Base-by-base conservation (phyloP, 441 rosid genomes). In the Hura crepitans region DNA sequence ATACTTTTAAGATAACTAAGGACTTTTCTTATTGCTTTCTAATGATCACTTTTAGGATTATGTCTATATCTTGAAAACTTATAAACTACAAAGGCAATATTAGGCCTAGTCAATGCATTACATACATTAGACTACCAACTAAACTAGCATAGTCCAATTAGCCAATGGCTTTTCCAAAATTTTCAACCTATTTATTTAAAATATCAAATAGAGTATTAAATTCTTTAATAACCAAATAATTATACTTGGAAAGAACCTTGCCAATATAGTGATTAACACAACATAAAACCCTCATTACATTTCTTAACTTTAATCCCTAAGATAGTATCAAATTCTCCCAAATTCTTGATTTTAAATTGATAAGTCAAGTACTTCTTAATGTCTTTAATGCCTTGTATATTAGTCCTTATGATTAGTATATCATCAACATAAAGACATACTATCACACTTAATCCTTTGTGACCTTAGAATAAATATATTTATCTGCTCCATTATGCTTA, bases 131-230 rank as follows among this genome's bases (percentile, higher is more conserved):
- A 30, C 70, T 55, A 50, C 6, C 60, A 20, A 54, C 55, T 2
- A 28, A 25, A 14, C 14, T 65, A 12, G 51, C 72, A 66, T 66
- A 57, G 13, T 74, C 64, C 0, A 37, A 25, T 61, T 69, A 57
- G n/a, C 51, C 23, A 0, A 58, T 17, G 0, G 15, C 25, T 49
- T 15, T 49, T 18, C 50, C 51, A 31, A 0, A 0, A 67, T 9
- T 66, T 50, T 7, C 12, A 14, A 49, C 0, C 10, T 58, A 23
- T 14, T 74, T 46, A 0, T 27, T 8, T 33, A 6, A 15, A 5
- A 5, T 0, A 62, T 68, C 37, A 47, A 39, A 58, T 0, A 56
- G 68, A 20, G 63, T 39, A 43, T 33, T 50, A 20, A 50, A 30
- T 49, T 67, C n/a, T n/a, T 51, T 49, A 33, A 33, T 30, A 67